Percentiles rank a stretch among this genome's conserved stretches.
Evolutionary conservation across 305 asterid genomes (phyloP).

Genomic region (Fraxinus nigra): DNA sequence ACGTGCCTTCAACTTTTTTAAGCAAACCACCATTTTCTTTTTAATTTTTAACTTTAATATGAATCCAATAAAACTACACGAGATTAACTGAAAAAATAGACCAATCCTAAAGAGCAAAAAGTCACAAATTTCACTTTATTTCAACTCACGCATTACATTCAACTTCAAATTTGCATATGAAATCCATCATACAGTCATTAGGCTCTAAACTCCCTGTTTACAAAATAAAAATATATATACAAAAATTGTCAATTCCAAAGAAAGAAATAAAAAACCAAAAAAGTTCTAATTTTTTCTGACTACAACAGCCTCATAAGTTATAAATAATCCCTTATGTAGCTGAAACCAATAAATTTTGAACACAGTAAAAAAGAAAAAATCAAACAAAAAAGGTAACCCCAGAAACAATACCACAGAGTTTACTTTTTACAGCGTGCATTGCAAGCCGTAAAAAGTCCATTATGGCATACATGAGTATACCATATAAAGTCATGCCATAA

Average conservation of each 20-base stretch:
- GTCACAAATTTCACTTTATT: background rate
- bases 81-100: too few relatives aligned
- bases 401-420: too few relatives aligned
- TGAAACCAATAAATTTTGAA: background rate
- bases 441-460: too few relatives aligned
- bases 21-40: background rate
- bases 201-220: constrained; percentile 17
- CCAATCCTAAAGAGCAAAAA: too few relatives aligned
- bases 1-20: background rate
- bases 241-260: background rate
- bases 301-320: background rate
- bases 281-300: background rate
- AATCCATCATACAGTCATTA: constrained; percentile 12
- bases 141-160: background rate
- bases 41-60: background rate
- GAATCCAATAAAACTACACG: background rate
- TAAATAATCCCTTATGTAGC: background rate
- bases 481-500: too few relatives aligned
- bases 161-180: background rate
- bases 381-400: background rate
- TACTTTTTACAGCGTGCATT: too few relatives aligned
- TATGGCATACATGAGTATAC: too few relatives aligned
- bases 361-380: background rate
- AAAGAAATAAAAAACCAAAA: background rate
- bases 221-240: background rate